Percentiles rank a stretch among this genome's conserved stretches.
These are phyloP conservation scores for Nannochloropsis gaditana DNA, from an alignment of 108 stramenopile species.

Conservation along the genomic window DNA sequence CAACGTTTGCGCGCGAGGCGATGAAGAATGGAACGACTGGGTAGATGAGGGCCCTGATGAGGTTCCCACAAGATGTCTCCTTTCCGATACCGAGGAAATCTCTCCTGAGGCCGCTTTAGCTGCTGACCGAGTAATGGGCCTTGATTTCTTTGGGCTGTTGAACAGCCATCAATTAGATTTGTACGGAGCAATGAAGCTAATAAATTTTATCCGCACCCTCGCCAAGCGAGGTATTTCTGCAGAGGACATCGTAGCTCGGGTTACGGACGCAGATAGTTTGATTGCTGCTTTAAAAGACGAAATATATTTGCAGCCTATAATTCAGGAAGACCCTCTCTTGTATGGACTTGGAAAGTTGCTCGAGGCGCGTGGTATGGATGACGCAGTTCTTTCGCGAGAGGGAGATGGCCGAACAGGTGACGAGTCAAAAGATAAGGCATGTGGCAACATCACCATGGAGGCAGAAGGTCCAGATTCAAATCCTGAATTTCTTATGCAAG, in stretches of 20 bases:
- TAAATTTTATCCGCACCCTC: slow-evolving; percentile 18
- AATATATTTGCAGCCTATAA: neutral
- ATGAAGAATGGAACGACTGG: slow-evolving; percentile 5
- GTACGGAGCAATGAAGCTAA: slow-evolving; percentile 20
- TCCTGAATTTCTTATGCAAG: neutral
- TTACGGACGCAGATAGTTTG: neutral
- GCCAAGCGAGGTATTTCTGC: neutral
- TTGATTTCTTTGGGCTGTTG: neutral
- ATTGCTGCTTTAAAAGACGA: neutral
- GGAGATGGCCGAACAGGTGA: neutral
- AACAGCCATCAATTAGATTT: neutral
- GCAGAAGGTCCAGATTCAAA: neutral
- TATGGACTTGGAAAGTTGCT: neutral
- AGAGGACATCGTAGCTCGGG: neutral
- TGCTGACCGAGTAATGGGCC: neutral
- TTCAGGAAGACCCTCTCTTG: slow-evolving; percentile 4
- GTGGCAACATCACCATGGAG: neutral
- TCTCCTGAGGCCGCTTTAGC: neutral
- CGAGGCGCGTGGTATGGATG: neutral
- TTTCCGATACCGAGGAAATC: neutral
- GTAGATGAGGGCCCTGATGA: neutral
- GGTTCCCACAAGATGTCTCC: neutral
- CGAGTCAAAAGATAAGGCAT: neutral
- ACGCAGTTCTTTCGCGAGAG: neutral
- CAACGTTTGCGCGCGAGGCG: neutral